A percentile compares a stretch with the other conserved stretches of the same genome.
Conservation (phyloP, 768 basidiomycete species). For the Arthromyces matolae region DNA sequence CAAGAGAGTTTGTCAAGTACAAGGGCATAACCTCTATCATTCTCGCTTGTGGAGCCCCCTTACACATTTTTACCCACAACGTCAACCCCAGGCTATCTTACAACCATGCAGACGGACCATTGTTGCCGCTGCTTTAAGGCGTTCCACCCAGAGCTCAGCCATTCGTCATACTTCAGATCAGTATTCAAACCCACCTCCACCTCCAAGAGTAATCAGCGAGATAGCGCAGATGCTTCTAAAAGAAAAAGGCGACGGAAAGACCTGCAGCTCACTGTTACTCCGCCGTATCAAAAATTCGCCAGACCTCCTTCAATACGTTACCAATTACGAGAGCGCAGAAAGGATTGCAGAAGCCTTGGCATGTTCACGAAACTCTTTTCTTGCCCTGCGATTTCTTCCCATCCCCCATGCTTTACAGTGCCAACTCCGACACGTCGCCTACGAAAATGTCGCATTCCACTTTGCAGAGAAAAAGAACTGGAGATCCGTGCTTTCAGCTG, state of each 20-base stretch:
- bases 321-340: slow-evolving; percentile 30
- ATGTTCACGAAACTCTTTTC: slow-evolving; percentile 30
- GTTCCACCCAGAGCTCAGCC: background rate
- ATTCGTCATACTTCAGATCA: background rate
- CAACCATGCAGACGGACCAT: slow-evolving; percentile 7
- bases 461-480: slow-evolving; percentile 48
- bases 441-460: slow-evolving; percentile 52
- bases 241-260: background rate
- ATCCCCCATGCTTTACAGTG: slow-evolving; percentile 50
- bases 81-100: slow-evolving; percentile 3
- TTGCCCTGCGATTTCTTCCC: slow-evolving; percentile 41
- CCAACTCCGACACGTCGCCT: slow-evolving; percentile 47
- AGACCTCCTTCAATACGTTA: slow-evolving; percentile 23
- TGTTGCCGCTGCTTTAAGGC: background rate
- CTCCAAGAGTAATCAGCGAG: slow-evolving; percentile 7
- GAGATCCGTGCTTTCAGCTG: slow-evolving; percentile 44
- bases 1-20: slow-evolving; percentile 54
- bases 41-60: slow-evolving; percentile 24
- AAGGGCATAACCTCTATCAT: slow-evolving; percentile 50
- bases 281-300: slow-evolving; percentile 18
- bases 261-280: slow-evolving; percentile 7
- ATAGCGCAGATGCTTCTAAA: slow-evolving; percentile 8
- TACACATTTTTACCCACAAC: slow-evolving; percentile 11
- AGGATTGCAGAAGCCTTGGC: slow-evolving; percentile 31
- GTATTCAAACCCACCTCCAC: background rate